phyloP scores from a whole-genome alignment of 1,139 yeast species.

The Scheffersomyces parashehatae region DNA sequence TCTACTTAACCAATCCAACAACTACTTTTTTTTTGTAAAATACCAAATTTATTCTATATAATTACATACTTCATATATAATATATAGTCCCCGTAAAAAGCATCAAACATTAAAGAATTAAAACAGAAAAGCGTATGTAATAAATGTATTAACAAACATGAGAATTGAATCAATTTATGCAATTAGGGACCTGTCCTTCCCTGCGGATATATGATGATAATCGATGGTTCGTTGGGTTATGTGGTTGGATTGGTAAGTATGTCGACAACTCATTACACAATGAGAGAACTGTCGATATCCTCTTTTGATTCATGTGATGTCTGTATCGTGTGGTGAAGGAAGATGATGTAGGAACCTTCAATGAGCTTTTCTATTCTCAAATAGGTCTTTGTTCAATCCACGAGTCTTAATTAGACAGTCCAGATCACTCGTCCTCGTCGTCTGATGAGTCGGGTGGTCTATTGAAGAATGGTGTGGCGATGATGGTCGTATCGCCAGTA shows the following conservation, averaged over 20 bases:
- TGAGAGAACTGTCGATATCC: too few species aligned
- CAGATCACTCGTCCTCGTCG: conserved; percentile 12
- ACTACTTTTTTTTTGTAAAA: too few species aligned
- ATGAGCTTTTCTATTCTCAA: too few species aligned
- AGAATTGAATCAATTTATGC: conserved; percentile 1
- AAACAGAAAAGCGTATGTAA: neutral
- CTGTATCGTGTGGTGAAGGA: too few species aligned
- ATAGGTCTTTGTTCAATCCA: too few species aligned
- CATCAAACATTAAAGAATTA: neutral
- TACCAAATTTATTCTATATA: neutral
- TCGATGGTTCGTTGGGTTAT: conserved; percentile 13
- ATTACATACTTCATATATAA: neutral
- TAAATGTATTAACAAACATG: too few species aligned
- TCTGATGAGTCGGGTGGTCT: conserved; percentile 42
- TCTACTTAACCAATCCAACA: too few species aligned
- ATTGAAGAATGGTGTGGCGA: conserved; percentile 42
- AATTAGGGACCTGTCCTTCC: conserved; percentile 1
- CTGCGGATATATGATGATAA: neutral
- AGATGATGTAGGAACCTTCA: too few species aligned
- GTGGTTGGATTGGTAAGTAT: conserved; percentile 41
- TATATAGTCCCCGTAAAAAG: conserved; percentile 1
- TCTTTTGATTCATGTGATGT: too few species aligned
- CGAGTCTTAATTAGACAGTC: too few species aligned
- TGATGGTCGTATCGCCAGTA: conserved; percentile 22
- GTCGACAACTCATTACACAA: conserved; percentile 22